phyloP scores from a whole-genome alignment of 140 eudicot genomes.

The Senecio squalidus region DNA sequence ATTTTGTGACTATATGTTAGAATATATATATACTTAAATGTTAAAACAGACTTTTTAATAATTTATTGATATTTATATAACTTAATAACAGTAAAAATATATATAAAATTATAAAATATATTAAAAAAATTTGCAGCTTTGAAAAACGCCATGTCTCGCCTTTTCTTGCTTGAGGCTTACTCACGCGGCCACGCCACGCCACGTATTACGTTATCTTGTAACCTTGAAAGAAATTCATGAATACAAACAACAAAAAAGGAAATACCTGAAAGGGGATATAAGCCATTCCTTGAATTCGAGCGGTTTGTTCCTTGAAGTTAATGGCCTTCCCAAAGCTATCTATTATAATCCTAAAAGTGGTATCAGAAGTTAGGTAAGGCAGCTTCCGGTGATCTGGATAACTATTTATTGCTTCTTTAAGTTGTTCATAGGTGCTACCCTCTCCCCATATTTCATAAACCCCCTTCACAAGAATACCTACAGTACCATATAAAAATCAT shows the following conservation, averaged over 20 bases:
- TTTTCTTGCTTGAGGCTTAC: too few relatives aligned
- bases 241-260: background rate
- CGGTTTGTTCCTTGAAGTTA: conserved; percentile 66
- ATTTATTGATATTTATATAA: too few relatives aligned
- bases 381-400: conserved; percentile 76
- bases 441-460: conserved; percentile 97
- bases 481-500: background rate
- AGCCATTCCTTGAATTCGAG: conserved; percentile 53
- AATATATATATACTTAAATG: too few relatives aligned
- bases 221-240: background rate
- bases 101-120: too few relatives aligned
- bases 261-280: conserved; percentile 86
- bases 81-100: too few relatives aligned
- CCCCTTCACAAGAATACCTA: conserved; percentile 98
- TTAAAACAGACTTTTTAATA: too few relatives aligned
- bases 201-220: too few relatives aligned
- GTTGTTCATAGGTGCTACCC: conserved; percentile 66
- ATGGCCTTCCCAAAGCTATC: conserved; percentile 76
- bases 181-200: too few relatives aligned
- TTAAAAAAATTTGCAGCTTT: too few relatives aligned
- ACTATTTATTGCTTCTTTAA: conserved; percentile 70
- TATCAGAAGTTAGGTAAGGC: conserved; percentile 63
- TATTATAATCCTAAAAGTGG: conserved; percentile 62
- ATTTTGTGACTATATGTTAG: too few relatives aligned
- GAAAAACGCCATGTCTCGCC: too few relatives aligned